Evolutionary conservation across 2,329 filamentous ascomycete genomes (phyloP).

Genomic region (Diaporthe sp.): DNA sequence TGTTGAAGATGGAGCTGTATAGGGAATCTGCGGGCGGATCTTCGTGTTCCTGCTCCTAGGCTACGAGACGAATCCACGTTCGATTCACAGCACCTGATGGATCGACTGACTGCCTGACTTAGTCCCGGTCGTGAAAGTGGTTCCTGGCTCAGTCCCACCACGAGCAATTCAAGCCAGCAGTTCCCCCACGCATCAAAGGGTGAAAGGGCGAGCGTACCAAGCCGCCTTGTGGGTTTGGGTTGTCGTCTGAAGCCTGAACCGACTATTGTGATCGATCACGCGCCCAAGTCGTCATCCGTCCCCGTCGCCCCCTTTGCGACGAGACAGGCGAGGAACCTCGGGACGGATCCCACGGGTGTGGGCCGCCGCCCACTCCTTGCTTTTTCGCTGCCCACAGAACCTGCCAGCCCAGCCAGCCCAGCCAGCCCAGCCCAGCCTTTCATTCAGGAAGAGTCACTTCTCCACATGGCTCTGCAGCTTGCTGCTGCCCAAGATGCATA

Average conservation of each 20-base stretch:
- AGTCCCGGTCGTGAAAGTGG: background rate
- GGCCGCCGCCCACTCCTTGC: background rate
- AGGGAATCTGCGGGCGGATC: background rate
- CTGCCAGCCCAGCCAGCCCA: slow-evolving; percentile 6
- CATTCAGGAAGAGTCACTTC: background rate
- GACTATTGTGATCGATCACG: slow-evolving; percentile 14
- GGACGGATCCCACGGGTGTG: slow-evolving; percentile 16
- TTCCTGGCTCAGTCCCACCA: background rate
- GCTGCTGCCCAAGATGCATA: slow-evolving; percentile 5
- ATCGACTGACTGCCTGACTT: background rate
- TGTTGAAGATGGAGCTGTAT: background rate
- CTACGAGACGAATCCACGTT: slow-evolving; percentile 21
- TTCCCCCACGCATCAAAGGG: background rate
- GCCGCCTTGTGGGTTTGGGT: background rate
- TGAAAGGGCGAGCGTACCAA: background rate
- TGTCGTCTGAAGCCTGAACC: slow-evolving; percentile 6
- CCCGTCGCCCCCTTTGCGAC: background rate
- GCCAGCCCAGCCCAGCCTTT: slow-evolving; percentile 6
- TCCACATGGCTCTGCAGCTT: background rate
- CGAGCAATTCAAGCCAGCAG: background rate
- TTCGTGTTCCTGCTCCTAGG: background rate
- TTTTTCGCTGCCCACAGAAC: slow-evolving; percentile 20
- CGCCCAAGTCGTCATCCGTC: slow-evolving; percentile 2
- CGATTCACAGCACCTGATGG: background rate
- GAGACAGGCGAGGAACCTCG: slow-evolving; percentile 7